Base-by-base conservation (phyloP, 2,329 filamentous ascomycete species). In the Exophiala xenobiotica region DNA sequence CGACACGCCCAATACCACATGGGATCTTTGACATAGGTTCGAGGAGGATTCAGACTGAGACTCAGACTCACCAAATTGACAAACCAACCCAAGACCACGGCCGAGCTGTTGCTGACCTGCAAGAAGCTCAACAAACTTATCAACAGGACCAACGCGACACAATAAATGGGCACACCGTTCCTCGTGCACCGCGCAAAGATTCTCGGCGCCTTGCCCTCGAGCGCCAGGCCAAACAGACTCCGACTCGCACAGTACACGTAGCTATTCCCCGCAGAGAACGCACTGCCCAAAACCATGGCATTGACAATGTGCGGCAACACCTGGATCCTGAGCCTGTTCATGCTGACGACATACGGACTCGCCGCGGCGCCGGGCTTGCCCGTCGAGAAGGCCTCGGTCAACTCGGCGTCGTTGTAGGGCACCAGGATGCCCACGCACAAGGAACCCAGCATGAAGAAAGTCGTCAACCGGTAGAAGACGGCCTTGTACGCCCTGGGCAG, bases 121-220 rank as follows among this genome's bases (percentile, higher is more conserved):
- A 91, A 71, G 68, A 90, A 93, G 2, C 84, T 81, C 8, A 95
- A 72, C 5, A 90, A 74, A 1, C 85, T 80, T 61, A 93, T 82
- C 3, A 80, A 66, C 40, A 90, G 76, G 0, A 87, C 85, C 22
- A 84, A 67, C 1, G 68, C 57, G 31, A 92, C 87, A 63, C 84
- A 88, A 68, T 87, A 89, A 56, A 90, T 78, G 0, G 89, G 89
- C 0, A 93, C 84, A 40, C 87, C 86, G 8, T 71, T 73, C 44
- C 71, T 77, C 1, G 80, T 87, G 66, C 83, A 87, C 23, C 69
- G 78, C 1, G 76, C 78, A 33, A 89, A 70, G 47, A 87, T 85
- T 9, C 67, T 75, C 1, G 78, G 86, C 0, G 85, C 85, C 63
- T 87, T 85, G 19, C 81, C 80, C 62, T 88, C 85, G 31, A 86